phyloP scores from a whole-genome alignment of 2,329 filamentous ascomycete species.

The Myriosclerotinia scirpicola region DNA sequence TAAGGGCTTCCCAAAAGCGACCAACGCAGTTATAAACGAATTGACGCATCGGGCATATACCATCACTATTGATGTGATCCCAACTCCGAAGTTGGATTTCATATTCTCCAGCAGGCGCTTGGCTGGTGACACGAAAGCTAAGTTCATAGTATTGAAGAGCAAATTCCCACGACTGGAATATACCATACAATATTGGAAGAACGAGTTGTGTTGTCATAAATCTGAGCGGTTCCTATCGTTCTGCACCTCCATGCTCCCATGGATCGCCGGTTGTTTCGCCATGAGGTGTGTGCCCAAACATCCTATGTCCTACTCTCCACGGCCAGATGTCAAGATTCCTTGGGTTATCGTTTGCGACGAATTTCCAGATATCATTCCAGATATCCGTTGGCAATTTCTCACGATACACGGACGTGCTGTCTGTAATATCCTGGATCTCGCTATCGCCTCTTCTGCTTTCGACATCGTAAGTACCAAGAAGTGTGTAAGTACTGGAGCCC shows the following conservation, averaged over 20 bases:
- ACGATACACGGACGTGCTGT: neutral
- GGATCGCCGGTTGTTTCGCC: too few species aligned
- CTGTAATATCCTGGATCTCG: too few species aligned
- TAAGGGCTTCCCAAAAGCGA: neutral
- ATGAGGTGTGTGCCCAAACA: too few species aligned
- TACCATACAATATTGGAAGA: neutral
- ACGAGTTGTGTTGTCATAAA: neutral
- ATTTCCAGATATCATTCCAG: neutral
- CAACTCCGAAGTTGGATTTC: neutral
- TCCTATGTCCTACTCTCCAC: neutral
- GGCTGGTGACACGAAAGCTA: neutral
- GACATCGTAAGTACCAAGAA: too few species aligned
- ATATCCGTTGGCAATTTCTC: neutral
- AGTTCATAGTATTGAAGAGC: neutral
- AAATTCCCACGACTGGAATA: neutral
- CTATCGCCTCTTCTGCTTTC: neutral
- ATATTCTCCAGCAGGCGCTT: neutral
- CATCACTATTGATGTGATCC: neutral
- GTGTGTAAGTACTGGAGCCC: too few species aligned
- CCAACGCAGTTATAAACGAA: neutral
- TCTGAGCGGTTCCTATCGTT: neutral
- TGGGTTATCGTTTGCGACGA: neutral
- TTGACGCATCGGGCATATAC: neutral
- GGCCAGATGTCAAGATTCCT: constrained; percentile 5
- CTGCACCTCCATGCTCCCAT: neutral